Conservation (phyloP, 768 basidiomycete species). For the Fomitopsis serialis region DNA sequence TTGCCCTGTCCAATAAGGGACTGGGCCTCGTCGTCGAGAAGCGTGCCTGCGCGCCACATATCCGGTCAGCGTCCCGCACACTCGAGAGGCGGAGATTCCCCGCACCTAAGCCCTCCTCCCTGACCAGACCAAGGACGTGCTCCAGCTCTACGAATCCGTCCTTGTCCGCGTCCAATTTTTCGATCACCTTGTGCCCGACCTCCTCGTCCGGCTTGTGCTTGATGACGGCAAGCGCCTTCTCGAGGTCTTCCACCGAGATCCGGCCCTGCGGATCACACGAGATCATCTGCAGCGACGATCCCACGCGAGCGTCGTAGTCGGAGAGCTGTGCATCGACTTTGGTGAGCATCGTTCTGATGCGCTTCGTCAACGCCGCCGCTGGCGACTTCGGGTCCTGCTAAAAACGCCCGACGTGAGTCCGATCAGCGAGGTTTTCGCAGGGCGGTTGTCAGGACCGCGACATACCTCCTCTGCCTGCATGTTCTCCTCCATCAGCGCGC, state of each 20-base stretch:
- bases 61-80: background rate
- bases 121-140: constrained; percentile 85
- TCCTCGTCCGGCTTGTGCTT: constrained; percentile 90
- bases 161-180: constrained; percentile 93
- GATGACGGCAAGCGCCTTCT: constrained; percentile 89
- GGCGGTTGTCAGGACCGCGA: background rate
- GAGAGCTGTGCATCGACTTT: constrained; percentile 92
- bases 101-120: constrained; percentile 81
- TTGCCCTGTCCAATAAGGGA: constrained; percentile 77
- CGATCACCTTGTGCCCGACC: constrained; percentile 78
- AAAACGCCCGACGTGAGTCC: constrained; percentile 1
- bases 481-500: constrained; percentile 91
- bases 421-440: constrained; percentile 3
- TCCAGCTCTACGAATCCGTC: constrained; percentile 95
- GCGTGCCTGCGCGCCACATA: constrained; percentile 49
- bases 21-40: constrained; percentile 82
- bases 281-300: constrained; percentile 80
- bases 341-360: constrained; percentile 91
- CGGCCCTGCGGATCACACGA: constrained; percentile 82
- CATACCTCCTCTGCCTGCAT: constrained; percentile 78
- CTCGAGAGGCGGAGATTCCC: background rate
- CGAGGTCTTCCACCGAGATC: constrained; percentile 83
- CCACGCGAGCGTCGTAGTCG: constrained; percentile 87
- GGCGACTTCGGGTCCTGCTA: constrained; percentile 71
- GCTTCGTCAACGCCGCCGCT: constrained; percentile 86